Base-by-base conservation (phyloP, 2,329 filamentous ascomycete species). In the Aspergillus proliferans region DNA sequence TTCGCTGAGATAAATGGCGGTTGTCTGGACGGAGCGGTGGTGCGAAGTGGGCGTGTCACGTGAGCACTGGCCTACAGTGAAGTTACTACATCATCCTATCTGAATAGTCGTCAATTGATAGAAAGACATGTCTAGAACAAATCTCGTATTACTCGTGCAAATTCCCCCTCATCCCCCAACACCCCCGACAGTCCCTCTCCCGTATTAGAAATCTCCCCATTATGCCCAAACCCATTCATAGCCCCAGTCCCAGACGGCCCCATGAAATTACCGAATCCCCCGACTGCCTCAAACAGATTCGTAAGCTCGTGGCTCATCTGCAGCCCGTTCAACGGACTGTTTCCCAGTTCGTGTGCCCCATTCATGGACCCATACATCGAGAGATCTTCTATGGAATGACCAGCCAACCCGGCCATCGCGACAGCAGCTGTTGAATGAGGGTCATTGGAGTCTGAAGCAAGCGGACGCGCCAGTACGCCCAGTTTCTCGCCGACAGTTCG, bases 331-430 rank as follows among this genome's bases (percentile, higher is more conserved):
- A 75, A 58, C 3, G 81, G 81, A 55, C 76, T 81, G 36, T 73
- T 79, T 21, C 76, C 77, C 10, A 76, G 60, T 34, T 73, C 71
- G 22, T 60, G 58, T 5, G 57, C 51, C 19, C 68, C 67, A 51
- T 65, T 68, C 36, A 70, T 63, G 30, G 62, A 47, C 7, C 65
- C 64, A 49, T 76, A 81, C 19, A 81, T 61, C 0, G 77, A 72
- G 50, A 80, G 65, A 49, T 80, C 77, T 49, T 84, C 79, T 14
- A 84, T 78, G 24, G 76, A 75, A 59, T 84, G 80, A 5, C 82
- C 82, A 2, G 82, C 82, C 15, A 85, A 69, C 1, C 81, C 81
- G 8, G 81, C 82, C 82, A 85, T 84, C 7, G 82, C 81, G 4
- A 84, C 78, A 1, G 82, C 82, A 3, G 82, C 82, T 19, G 76